Base-by-base conservation (phyloP, 106 monocot species). In the Platanthera guangdongensis region DNA sequence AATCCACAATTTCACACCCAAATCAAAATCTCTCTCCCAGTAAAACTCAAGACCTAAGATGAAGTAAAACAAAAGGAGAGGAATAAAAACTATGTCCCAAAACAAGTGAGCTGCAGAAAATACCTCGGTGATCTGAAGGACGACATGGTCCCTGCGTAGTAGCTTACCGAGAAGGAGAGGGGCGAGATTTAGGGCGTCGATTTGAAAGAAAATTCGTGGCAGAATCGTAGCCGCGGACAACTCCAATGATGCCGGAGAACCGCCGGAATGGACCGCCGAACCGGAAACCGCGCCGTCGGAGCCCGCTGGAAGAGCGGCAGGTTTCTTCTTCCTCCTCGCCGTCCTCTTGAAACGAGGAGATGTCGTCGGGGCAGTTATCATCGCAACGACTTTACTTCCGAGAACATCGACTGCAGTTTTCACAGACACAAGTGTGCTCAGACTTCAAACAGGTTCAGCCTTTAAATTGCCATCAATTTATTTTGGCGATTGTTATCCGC, bases 101-200 rank as follows among this genome's bases (percentile, higher is more conserved):
- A 9, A 10, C 50, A 10, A 51, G 4, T n/a, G 13, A 50, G 14
- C 51, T 3, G 19, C 21, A 22, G 72, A 72, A n/a, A 7, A 9
- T 50, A 88, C 90, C 88, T 91, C 91, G 51, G 88, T 91, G 80
- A 91, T 91, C 52, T 71, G 91, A 59, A 91, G 88, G 62, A 91
- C 82, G 53, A 91, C 91, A 3, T 86, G 84, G 47, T 91, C 91
- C 50, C 88, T 77, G n/a, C 91, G 85, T 7, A 91, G 83, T 47
- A 88, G 65, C 85, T 91, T 91, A 18, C 91, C 91, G 50, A 91
- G 88, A 78, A 91, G 88, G 45, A 84, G 88, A 47, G 88, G 91
- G 0, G 91, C 91, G 69, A 91, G 91, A 62, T 88, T 86, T 51
- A 91, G 80, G 25, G 91, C 77, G 73, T 91, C 91, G 47, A 86